Base-by-base conservation (phyloP, 2,329 filamentous ascomycete genomes). In the Ascosphaera apis region DNA sequence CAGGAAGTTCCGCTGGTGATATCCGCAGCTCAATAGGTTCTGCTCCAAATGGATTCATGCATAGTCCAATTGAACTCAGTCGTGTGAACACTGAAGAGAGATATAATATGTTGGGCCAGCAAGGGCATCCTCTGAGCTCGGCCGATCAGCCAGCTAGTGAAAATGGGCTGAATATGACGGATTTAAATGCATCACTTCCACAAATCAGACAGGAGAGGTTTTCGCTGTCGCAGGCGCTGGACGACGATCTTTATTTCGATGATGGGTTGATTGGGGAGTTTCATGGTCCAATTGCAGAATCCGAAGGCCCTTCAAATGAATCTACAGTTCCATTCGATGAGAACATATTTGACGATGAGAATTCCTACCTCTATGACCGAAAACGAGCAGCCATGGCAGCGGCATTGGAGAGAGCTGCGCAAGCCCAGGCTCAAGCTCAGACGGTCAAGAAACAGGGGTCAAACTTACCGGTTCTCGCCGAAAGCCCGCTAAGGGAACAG, bases 301-400 rank as follows among this genome's bases (percentile, higher is more conserved):
- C 9, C 8, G 25, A 13, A 28, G 13, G 13, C 25, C 25, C 25
- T 8, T 8, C 8, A 13, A 13, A 28, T 8, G 13, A 8, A 9
- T 9, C 9, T 13, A 28, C 25, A 13, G 13, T 28, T 9, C 25
- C 25, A 9, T 62, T 63, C 42, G 60, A 63, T 39, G 60, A 63
- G 43, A 57, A 57, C 6, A 53, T 61, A 7, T 61, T 64, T 34
- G 61, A 64, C 40, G 59, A 64, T 39, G 57, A 57, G 28, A 54
- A 47, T 8, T 56, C 57, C 36, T 53, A 58, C 40, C 43, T 60
- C 9, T 61, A 59, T 40, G 54, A 56, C 25, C 46, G 52, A 16
- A 57, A 57, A 35, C 45, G 49, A 17, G 42, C 44, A 19, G 47
- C 51, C 36, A 45, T 47, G 12, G 42, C 45, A 13, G 45, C 16